Base-by-base conservation (phyloP, 2,329 filamentous ascomycete genomes). In the Penicillium sp. region DNA sequence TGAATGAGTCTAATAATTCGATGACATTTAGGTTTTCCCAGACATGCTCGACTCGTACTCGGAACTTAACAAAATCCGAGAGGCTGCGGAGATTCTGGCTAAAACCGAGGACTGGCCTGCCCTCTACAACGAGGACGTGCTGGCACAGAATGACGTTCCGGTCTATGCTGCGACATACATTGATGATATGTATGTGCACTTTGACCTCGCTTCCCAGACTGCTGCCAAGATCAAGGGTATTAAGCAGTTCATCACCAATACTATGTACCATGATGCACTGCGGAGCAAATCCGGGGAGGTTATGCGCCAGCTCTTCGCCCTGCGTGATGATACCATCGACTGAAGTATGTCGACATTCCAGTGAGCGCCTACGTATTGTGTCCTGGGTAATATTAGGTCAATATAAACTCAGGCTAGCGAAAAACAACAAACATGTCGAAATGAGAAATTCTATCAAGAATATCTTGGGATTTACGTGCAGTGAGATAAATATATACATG, bases 121-220 rank as follows among this genome's bases (percentile, higher is more conserved):
- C 0, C 80, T 97, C 5, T 97, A 96, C 71, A 85, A 96, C 68
- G 79, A 85, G 60, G 83, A 84, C 52, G 88, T 90, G 73, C 79
- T 97, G 48, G 82, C 81, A 19, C 84, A 82, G 66, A 97, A 97
- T 67, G 81, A 87, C 57, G 90, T 97, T 0, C 93, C 93, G 0
- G 86, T 96, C 0, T 97, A 95, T 68, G 89, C 92, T 1, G 91
- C 90, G 1, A 89, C 86, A 2, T 98, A 90, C 65, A 73, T 91
- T 5, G 89, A 96, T 61, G 92, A 96, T 70, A 95, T 97, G 90
- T 97, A 96, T 68, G 93, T 98, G 29, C 90, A 96, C 68, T 90
- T 85, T 64, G 85, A 85, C 7, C 77, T 92, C 53, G 89, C 90
- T 9, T 82, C 84, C 65, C 85, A 89, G 65, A 96, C 91, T 16